Base-by-base conservation (phyloP, 1,139 yeast species). In the Pneumocystis oryctolagi region DNA sequence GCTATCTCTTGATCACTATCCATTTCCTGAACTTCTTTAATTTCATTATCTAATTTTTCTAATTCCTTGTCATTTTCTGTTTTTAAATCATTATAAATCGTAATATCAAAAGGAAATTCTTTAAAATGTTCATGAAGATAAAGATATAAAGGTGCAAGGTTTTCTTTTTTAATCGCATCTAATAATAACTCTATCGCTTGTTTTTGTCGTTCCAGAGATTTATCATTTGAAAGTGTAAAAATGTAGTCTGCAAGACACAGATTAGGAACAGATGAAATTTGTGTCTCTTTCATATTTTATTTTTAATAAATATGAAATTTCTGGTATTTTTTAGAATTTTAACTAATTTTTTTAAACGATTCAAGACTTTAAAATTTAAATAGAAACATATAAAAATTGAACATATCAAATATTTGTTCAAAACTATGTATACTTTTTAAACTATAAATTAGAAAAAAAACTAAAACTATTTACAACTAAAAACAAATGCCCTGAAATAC, bases 1-100 rank as follows among this genome's bases (percentile, higher is more conserved):
- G 88, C 83, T 59, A 84, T 80, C 71, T 89, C 96, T 69, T 87
- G 77, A 57, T 95, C 95, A 72, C 92, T 97, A 71, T 89, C 96
- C 65, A 87, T 89, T 65, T 83, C 86, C 69, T 87, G 90, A 35
- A 94, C 87, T 68, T 83, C 85, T 65, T 81, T 82, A 67, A 92
- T 84, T 63, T 80, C 77, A 64, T 79, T 79, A 70, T 84, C 82
- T 68, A 90, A 78, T 64, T 79, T 81, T 18, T 76, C 75, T 58
- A 87, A 79, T 64, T 81, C 79, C 59, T 73, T 76, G 30, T 80
- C 81, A 72, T 90, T 92, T 58, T 73, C 78, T 6, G 73, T 75
- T n/a, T 72, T 69, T 70, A 89, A 73, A 58, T 77, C 68, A 40
- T 80, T 73, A 72, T 84, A 86, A 58, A 83, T 69, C 0, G 71